Base-by-base conservation (phyloP, 2,329 filamentous ascomycete genomes). In the Neophaeococcomyces aloes region DNA sequence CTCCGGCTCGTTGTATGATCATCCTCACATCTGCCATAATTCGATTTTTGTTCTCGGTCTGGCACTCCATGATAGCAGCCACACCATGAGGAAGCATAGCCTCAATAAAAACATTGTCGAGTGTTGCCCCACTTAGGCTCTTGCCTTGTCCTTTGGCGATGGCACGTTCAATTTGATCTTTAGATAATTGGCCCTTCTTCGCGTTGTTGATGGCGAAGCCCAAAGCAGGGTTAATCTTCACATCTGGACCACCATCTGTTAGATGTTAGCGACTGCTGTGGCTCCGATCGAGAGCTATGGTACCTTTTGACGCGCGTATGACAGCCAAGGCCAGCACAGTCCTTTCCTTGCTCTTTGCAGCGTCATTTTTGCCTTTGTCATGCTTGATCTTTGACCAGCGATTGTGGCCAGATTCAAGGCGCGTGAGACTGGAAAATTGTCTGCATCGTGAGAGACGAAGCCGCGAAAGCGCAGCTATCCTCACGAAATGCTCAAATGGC, bases 331-430 rank as follows among this genome's bases (percentile, higher is more conserved):
- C 73, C 55, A 93, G 75, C 34, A 71, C 63, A 36, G 73, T 76
- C 23, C 87, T 80, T 54, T 81, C 72, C 33, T 74, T 74, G 64
- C 79, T 86, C 65, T 88, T 94, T 55, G 81, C 61, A 45, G 61
- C 63, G 62, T 98, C 91, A 46, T 81, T 83, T 49, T 81, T 85
- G 40, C 82, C 87, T 65, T 98, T 98, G 63, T 91, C 86, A 63
- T 96, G 91, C 59, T 82, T 85, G 66, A 95, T 96, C 58, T 91
- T 94, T 46, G 86, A 87, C 91, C 91, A 98, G 61, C 87, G 83
- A 64, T 82, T 94, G 66, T 94, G 87, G 11, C 87, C 87, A 18
- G 82, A 80, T 3, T 15, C 25, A 19, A 45, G 40, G 27, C 33
- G 15, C 5, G 45, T 21, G 18, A 40, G 35, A 38, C 48, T 52